Evolutionary conservation across 2,329 filamentous ascomycete genomes (phyloP).

Genomic region (Trichoderma harzianum): DNA sequence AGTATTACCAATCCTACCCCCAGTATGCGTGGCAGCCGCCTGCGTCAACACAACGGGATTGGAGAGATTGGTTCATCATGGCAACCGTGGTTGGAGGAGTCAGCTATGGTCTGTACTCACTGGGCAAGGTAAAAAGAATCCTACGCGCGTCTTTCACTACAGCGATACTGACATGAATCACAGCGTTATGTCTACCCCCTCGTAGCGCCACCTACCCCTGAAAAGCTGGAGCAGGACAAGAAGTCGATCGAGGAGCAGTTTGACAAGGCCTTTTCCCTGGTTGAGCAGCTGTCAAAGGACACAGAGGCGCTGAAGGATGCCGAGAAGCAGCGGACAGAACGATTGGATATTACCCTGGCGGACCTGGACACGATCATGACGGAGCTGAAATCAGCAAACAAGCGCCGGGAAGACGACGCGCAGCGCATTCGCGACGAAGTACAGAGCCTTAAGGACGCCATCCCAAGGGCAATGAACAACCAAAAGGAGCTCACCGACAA

Average conservation of each 20-base stretch:
- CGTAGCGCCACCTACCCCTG: conserved; percentile 88
- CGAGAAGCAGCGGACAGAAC: conserved; percentile 78
- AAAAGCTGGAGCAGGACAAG: conserved; percentile 93
- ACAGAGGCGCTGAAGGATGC: conserved; percentile 83
- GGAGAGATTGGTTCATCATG: conserved; percentile 99
- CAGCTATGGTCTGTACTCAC: conserved; percentile 80
- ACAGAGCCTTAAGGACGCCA: conserved; percentile 72
- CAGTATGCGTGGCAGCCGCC: conserved; percentile 58
- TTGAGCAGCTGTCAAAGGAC: conserved; percentile 89
- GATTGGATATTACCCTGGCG: conserved; percentile 73
- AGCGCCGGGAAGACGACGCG: conserved; percentile 81
- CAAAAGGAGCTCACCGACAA: conserved; percentile 82
- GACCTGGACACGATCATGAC: conserved; percentile 82
- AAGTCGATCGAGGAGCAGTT: conserved; percentile 89
- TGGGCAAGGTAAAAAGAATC: conserved; percentile 67
- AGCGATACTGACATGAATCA: conserved; percentile 24
- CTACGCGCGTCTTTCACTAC: background rate
- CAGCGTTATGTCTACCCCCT: conserved; percentile 88
- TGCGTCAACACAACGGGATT: conserved; percentile 71
- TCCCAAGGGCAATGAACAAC: conserved; percentile 83
- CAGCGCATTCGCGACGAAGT: conserved; percentile 85
- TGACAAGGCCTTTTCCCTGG: conserved; percentile 81
- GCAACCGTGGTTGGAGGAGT: conserved; percentile 90
- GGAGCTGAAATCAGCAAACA: conserved; percentile 77
- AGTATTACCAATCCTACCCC: conserved; percentile 47